These are phyloP conservation scores for Sporothrix mexicana DNA, from an alignment of 2,329 filamentous ascomycete genomes.

Conservation along the genomic window DNA sequence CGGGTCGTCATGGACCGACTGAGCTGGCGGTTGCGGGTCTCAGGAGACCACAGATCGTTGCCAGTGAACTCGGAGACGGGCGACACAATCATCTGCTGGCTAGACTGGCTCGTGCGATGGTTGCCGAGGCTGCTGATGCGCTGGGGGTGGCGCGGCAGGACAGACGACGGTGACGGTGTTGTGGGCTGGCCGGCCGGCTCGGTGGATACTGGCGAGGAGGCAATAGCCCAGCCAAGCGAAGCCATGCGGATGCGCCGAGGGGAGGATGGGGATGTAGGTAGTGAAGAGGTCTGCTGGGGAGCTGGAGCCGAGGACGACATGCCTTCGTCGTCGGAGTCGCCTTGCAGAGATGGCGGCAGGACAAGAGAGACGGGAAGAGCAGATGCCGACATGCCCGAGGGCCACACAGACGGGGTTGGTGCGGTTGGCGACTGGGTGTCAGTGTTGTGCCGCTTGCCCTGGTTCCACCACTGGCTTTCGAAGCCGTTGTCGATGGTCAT, in stretches of 20 bases:
- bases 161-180: not conserved
- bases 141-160: constrained; percentile 10
- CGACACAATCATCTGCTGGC: constrained; percentile 32
- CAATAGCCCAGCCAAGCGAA: constrained; percentile 43
- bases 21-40: constrained; percentile 38
- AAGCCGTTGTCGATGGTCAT: constrained; percentile 65
- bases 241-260: constrained; percentile 33
- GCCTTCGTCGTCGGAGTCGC: constrained; percentile 25
- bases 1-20: constrained; percentile 49
- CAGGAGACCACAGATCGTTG: constrained; percentile 36
- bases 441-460: constrained; percentile 48
- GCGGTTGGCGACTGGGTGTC: constrained; percentile 26
- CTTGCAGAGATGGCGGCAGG: not conserved
- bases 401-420: not conserved
- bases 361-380: constrained; percentile 20
- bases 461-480: constrained; percentile 64
- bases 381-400: constrained; percentile 24
- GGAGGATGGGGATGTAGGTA: constrained; percentile 17
- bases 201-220: constrained; percentile 26
- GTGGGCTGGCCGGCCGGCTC: constrained; percentile 40
- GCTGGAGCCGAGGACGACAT: not conserved
- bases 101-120: not conserved
- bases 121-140: constrained; percentile 16
- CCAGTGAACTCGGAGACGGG: constrained; percentile 33
- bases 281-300: constrained; percentile 18